Percentiles rank a stretch among this genome's conserved stretches.
Evolutionary conservation across 169 alveolate species (phyloP).

Genomic region (Plasmodium adleri): DNA sequence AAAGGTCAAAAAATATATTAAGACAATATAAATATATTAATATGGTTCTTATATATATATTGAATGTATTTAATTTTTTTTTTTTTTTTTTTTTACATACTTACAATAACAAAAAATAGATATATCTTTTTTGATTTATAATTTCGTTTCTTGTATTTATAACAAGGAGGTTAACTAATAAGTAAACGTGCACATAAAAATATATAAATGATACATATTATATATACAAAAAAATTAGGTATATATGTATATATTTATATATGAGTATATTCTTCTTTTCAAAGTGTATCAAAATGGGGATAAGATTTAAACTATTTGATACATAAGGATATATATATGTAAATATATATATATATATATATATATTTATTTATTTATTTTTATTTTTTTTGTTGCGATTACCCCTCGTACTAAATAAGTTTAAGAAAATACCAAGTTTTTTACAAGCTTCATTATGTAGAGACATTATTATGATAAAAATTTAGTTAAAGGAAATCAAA

Average conservation of each 20-base stretch:
- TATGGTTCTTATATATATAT: not conserved
- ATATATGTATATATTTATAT: not conserved
- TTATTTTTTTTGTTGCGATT: not conserved
- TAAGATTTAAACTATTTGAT: too few species aligned
- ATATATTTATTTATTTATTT: not conserved
- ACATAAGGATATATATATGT: too few species aligned
- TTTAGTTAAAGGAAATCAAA: too few species aligned
- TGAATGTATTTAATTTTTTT: not conserved
- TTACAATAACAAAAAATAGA: conserved; percentile 28
- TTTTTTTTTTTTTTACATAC: not conserved
- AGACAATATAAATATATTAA: not conserved
- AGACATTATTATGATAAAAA: not conserved
- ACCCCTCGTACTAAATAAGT: conserved; percentile 48
- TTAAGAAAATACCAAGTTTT: conserved; percentile 19
- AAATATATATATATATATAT: not conserved
- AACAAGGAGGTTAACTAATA: conserved; percentile 36
- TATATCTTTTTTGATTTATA: conserved; percentile 31
- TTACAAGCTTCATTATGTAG: conserved; percentile 13
- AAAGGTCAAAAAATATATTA: conserved; percentile 1
- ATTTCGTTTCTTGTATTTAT: conserved; percentile 46
- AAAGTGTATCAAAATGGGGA: too few species aligned
- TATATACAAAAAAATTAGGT: not conserved
- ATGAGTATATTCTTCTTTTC: not conserved
- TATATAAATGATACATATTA: not conserved
- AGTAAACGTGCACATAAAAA: not conserved